Percentiles rank a stretch among this genome's conserved stretches.
These are phyloP conservation scores for Carex pumila DNA, from an alignment of 176 grass and related monocot species.

Conservation along the genomic window DNA sequence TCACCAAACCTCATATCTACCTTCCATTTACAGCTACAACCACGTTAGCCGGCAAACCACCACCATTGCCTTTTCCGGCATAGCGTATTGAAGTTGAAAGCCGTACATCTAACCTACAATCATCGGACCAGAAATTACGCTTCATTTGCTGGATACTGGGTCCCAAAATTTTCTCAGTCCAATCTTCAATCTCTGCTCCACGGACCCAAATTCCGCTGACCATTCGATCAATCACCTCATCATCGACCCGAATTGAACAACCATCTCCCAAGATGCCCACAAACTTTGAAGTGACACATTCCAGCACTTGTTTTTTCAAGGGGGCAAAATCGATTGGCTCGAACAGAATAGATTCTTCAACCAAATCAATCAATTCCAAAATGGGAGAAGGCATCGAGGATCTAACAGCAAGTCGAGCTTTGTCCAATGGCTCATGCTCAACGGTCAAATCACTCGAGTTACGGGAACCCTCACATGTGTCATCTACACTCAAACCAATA, in stretches of 20 bases:
- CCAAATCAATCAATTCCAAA: constrained; percentile 42
- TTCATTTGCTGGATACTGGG: constrained; percentile 64
- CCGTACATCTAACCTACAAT: constrained; percentile 11
- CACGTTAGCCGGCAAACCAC: constrained; percentile 48
- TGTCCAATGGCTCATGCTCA: constrained; percentile 71
- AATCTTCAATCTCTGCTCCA: constrained; percentile 57
- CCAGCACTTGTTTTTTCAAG: constrained; percentile 41
- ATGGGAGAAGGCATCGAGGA: constrained; percentile 38
- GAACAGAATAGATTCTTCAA: constrained; percentile 69
- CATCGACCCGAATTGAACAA: constrained; percentile 56
- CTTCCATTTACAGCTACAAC: constrained; percentile 45
- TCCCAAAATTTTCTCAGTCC: constrained; percentile 43
- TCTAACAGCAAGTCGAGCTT: constrained; percentile 39
- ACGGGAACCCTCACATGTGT: constrained; percentile 56
- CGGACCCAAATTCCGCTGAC: constrained; percentile 47
- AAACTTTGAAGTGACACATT: constrained; percentile 58
- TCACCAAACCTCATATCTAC: constrained; percentile 35
- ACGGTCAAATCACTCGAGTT: constrained; percentile 87
- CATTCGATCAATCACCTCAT: constrained; percentile 73
- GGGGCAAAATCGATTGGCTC: constrained; percentile 56
- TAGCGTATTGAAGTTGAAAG: constrained; percentile 34
- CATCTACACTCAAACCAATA: constrained; percentile 41
- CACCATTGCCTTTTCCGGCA: constrained; percentile 16
- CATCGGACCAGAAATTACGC: constrained; percentile 36
- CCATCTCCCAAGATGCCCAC: constrained; percentile 34